Percentiles rank a stretch among this genome's conserved stretches.
Evolutionary conservation across 257 asterid species (phyloP).

Genomic region (Thymus quinquecostatus): DNA sequence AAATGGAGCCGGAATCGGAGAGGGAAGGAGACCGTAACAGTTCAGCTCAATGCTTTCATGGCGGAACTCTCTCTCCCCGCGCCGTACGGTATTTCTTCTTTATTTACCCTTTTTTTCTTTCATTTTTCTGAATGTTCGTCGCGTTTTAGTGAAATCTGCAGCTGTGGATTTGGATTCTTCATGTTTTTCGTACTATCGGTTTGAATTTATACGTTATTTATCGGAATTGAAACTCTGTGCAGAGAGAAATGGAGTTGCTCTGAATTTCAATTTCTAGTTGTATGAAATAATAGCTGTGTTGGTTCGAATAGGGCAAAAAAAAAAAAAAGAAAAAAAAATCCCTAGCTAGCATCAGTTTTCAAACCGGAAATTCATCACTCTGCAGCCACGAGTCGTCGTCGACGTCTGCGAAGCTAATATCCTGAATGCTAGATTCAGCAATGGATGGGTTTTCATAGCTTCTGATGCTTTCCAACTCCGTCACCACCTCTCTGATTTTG

Average conservation of each 20-base stretch:
- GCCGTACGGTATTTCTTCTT: neutral
- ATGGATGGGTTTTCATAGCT: slow-evolving; percentile 23
- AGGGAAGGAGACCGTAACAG: neutral
- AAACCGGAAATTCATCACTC: neutral
- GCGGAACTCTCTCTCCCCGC: neutral
- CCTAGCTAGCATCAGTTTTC: neutral
- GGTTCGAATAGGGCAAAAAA: neutral
- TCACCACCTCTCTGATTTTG: slow-evolving; percentile 40
- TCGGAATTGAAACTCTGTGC: neutral
- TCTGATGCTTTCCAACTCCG: slow-evolving; percentile 41
- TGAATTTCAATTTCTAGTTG: neutral
- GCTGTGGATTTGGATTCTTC: neutral
- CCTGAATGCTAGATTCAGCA: slow-evolving; percentile 28
- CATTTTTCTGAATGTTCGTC: neutral
- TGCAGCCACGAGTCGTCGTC: slow-evolving; percentile 1
- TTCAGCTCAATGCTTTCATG: neutral
- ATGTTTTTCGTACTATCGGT: neutral
- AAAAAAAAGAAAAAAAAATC: neutral
- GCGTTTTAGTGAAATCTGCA: neutral
- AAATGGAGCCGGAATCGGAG: neutral
- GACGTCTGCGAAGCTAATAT: slow-evolving; percentile 10
- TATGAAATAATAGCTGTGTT: neutral
- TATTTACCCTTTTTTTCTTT: neutral
- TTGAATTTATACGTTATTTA: neutral
- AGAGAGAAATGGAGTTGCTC: neutral